Evolutionary conservation across 371 early-diverging fungal species (phyloP), one percentile per base, ranked within the genome.

Genomic region (Mycotypha africana): DNA sequence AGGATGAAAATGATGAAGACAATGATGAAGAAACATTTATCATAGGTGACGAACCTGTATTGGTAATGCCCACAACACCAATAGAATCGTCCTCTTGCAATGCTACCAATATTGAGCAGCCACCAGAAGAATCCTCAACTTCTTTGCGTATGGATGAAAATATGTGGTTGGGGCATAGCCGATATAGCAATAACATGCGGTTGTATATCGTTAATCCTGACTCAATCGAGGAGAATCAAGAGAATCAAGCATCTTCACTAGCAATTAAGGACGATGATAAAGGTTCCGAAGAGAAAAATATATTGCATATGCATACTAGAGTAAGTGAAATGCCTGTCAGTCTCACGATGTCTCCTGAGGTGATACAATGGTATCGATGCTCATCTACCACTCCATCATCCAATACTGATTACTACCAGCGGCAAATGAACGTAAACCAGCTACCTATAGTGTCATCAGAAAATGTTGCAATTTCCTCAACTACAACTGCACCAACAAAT

Each of bases 111-210:
- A n/a, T n/a, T n/a, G n/a, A n/a, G n/a, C n/a, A n/a, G n/a, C n/a
- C n/a, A n/a, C n/a, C n/a, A n/a, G n/a, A n/a, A n/a, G n/a, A n/a
- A n/a, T n/a, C n/a, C n/a, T n/a, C n/a, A n/a, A n/a, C n/a, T n/a
- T n/a, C n/a, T n/a, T n/a, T n/a, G 1, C 36, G 62, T 15, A 67
- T 71, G 56, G 67, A 71, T 56, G 72, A 71, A 42, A 65, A 67
- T 44, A 56, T 57, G 24, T 71, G 72, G 72, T 65, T 71, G 72
- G 56, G 59, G 1, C 52, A 58, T 20, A 56, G 58, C 38, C 38
- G 57, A 20, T 49, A 57, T 36, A 38, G 47, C 8, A 58, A 55
- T 10, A 39, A 53, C 2, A 16, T 39, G 0, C 43, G 43, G 3
- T 47, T 60, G 9, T 53, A 62, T 46, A 59, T 62, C 5, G 63